Base-by-base conservation (phyloP, 805 yeast species). In the Candida ficus region DNA sequence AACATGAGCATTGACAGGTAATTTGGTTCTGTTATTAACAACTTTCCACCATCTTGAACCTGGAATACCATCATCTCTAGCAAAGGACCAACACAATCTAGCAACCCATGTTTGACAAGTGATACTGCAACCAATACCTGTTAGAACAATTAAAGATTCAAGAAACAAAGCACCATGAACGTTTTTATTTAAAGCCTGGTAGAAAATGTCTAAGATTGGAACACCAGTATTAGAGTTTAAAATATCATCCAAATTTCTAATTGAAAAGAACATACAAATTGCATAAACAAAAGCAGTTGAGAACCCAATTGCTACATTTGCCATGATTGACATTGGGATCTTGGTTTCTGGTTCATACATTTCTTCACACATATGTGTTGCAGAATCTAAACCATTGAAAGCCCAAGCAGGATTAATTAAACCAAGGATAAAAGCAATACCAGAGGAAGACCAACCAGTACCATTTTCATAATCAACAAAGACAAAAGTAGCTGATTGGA, bases 321-420 rank as follows among this genome's bases (percentile, higher is more conserved):
- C 70, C 55, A 78, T 64, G 47, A 80, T 78, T 2, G 83, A 78
- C 37, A 69, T 69, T 17, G 87, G 86, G 40, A 79, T 76, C 46
- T 74, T 69, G 25, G 68, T 63, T 44, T 71, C 70, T 16, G 84
- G 83, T 26, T 70, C 61, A 14, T 63, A 51, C 28, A 71, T 70
- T 53, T 81, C 88, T 54, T 82, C 89, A 18, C 83, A 78, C 72
- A 82, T 68, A 52, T 81, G 88, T 3, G 86, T 78, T 3, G 86
- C 85, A 42, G 79, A 75, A 53, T 81, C 89, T 37, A 79, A 66
- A 48, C 87, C 80, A 21, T 78, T 70, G 63, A 79, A 80, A 9
- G 81, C 75, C 84, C 84, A 81, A 41, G 77, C 74, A 6, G 86
- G 83, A 54, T 80, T 80, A 48, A 80, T 73, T 35, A 80, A 60